Conservation (phyloP, 2,329 filamentous ascomycete genomes). For the Trichoderma sp. region DNA sequence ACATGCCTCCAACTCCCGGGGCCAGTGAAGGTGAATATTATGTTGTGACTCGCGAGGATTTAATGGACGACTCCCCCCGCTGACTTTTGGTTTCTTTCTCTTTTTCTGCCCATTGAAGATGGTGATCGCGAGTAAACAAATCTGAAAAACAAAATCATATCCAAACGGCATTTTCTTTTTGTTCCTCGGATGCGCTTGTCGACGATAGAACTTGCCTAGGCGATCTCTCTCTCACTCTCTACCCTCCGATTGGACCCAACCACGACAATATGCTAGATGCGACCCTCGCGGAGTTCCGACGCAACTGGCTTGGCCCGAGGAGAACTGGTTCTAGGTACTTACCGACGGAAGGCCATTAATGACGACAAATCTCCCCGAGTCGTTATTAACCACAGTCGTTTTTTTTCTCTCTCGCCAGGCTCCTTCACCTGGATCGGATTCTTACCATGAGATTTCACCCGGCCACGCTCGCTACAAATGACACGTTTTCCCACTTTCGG, state of each 20-base stretch:
- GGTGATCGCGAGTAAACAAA: slow-evolving; percentile 44
- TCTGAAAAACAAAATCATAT: neutral
- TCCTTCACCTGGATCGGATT: neutral
- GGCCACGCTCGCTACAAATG: slow-evolving; percentile 18
- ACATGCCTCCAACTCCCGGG: slow-evolving; percentile 63
- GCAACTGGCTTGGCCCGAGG: neutral
- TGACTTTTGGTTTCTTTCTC: slow-evolving; percentile 37
- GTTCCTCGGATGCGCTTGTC: slow-evolving; percentile 11
- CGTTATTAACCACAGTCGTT: neutral
- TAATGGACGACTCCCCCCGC: slow-evolving; percentile 38
- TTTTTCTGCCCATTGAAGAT: slow-evolving; percentile 36
- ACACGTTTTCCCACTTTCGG: slow-evolving; percentile 17
- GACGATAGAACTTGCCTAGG: slow-evolving; percentile 7
- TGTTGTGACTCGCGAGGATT: slow-evolving; percentile 41
- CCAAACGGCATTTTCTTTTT: neutral
- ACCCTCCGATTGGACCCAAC: neutral
- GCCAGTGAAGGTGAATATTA: slow-evolving; percentile 66
- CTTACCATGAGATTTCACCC: neutral
- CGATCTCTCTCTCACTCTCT: neutral
- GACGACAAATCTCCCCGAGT: neutral
- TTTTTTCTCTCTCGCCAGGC: neutral
- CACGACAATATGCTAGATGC: neutral
- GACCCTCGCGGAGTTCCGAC: neutral
- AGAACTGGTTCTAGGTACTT: neutral
- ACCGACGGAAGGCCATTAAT: neutral